Evolutionary conservation across 768 basidiomycete genomes (phyloP), one percentile per base, ranked within the genome.

Genomic region (Exidia glandulosa): DNA sequence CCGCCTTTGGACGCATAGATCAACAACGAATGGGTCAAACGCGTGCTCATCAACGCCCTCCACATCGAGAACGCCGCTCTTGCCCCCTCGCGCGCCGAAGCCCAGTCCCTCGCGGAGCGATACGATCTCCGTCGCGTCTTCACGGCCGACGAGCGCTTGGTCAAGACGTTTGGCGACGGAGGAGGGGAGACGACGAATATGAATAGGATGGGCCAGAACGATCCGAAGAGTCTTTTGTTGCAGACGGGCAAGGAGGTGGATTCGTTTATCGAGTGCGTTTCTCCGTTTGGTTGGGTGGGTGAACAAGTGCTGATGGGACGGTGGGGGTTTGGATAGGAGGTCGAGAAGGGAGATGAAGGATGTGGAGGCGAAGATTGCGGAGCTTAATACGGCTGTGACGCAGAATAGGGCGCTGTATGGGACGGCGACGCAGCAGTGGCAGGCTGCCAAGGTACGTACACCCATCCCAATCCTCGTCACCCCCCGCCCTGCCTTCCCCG

Each of bases 41-140:
- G 93, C 57, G 77, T 94, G 33, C 70, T 99, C 50, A 86, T 98
- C 72, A 92, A 93, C 69, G 75, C 78, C 57, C 73, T 74, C 25
- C 73, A 70, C 50, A 89, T 96, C 56, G 96, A 99, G 70, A 75
- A 79, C 16, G 80, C 77, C 2, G 71, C 92, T 9, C 77, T 98
- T 25, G 83, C 87, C 0, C 67, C 65, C 2, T 81, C 74, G 9
- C 90, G 92, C 72, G 68, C 66, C 0, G 81, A 85, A 36, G 94
- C 82, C 1, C 83, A 93, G 61, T 63, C 74, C 1, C 71, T 79
- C 29, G 72, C 88, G 41, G 64, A 66, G 59, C 59, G 30, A 27
- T 29, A 27, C 80, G 80, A n/a, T n/a, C n/a, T n/a, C 19, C 84
- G 86, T 7, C 68, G 69, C 10, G 86, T 83, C 3, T 86, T 83